Evolutionary conservation across 2,329 filamentous ascomycete genomes (phyloP).

Genomic region (Neofusicoccum kwambonambiense): DNA sequence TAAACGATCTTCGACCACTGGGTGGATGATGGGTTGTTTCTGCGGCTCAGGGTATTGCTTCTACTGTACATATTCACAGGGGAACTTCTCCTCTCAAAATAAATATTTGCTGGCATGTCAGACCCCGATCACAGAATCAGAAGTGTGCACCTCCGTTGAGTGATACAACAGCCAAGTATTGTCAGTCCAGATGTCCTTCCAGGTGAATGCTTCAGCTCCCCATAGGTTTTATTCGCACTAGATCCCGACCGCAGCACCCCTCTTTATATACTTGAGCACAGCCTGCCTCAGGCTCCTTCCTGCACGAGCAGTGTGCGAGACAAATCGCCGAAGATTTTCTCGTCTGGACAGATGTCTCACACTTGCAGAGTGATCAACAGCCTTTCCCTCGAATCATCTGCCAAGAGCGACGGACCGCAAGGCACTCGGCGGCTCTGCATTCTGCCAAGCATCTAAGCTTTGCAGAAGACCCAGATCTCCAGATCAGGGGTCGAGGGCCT

Average conservation of each 20-base stretch:
- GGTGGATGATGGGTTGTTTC: not conserved
- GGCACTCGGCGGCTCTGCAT: not conserved
- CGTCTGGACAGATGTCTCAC: not conserved
- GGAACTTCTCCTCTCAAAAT: not conserved
- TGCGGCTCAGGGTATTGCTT: not conserved
- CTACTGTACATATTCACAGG: not conserved
- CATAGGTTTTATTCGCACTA: too few relatives aligned
- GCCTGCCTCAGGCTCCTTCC: too few relatives aligned
- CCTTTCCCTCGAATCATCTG: not conserved
- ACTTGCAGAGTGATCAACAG: not conserved
- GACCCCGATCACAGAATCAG: too few relatives aligned
- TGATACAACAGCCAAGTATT: too few relatives aligned
- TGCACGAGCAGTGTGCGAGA: not conserved
- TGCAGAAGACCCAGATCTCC: not conserved
- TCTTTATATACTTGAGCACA: too few relatives aligned
- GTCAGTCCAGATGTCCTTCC: too few relatives aligned
- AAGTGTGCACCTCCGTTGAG: too few relatives aligned
- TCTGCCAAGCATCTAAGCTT: constrained; percentile 1
- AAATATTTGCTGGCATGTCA: too few relatives aligned
- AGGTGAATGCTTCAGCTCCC: too few relatives aligned
- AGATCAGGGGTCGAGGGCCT: not conserved
- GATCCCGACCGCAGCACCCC: too few relatives aligned
- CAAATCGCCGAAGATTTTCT: not conserved
- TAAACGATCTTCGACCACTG: not conserved
- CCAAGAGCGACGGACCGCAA: not conserved